Evolutionary conservation across 495 filamentous ascomycete species (phyloP).

Genomic region (Neurospora sp.): DNA sequence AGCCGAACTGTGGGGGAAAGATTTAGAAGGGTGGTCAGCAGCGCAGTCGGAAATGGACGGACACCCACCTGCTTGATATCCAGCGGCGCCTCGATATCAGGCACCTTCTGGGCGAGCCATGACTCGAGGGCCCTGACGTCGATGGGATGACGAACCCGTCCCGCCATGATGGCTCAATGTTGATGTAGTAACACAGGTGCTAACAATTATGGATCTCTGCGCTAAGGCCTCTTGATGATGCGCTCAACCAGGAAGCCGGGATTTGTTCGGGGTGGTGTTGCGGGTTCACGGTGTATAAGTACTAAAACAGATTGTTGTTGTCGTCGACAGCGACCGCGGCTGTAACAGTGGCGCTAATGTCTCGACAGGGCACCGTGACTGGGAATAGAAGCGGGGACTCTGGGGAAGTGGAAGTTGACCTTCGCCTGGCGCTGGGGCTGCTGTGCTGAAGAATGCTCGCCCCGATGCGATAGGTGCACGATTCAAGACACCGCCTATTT

Average conservation of each 20-base stretch:
- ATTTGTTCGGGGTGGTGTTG: neutral
- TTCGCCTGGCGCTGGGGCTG: neutral
- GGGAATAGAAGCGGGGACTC: neutral
- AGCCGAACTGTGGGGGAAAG: constrained; percentile 60
- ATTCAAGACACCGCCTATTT: neutral
- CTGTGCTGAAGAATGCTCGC: neutral
- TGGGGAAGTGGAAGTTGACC: neutral
- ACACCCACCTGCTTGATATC: constrained; percentile 75
- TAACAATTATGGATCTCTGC: neutral
- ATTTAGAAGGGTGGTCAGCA: neutral
- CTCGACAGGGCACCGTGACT: neutral
- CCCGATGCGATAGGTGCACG: neutral
- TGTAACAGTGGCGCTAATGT: neutral
- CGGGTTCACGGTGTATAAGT: neutral
- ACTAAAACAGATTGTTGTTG: neutral
- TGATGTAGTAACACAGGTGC: neutral
- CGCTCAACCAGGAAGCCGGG: neutral
- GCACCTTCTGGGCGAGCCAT: constrained; percentile 66
- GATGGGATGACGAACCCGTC: constrained; percentile 78
- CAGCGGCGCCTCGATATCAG: constrained; percentile 68
- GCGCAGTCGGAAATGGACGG: neutral
- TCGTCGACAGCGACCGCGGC: neutral
- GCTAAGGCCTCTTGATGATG: neutral
- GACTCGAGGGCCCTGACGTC: constrained; percentile 64
- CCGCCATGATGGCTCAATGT: constrained; percentile 55